Conservation (phyloP, 2,329 filamentous ascomycete genomes). For the Xylaria hypoxylon region DNA sequence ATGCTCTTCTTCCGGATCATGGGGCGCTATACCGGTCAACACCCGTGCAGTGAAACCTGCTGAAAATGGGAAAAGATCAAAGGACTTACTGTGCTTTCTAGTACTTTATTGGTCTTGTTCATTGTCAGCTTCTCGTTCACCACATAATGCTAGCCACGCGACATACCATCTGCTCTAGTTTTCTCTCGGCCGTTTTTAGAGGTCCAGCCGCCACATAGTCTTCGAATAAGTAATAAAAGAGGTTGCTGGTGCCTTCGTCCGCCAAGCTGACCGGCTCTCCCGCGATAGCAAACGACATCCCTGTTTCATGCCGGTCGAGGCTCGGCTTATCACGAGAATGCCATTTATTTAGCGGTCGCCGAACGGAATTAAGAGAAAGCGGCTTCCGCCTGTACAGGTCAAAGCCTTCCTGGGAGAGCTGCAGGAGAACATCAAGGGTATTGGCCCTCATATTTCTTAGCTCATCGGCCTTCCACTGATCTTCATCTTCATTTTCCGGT, state of each 20-base stretch:
- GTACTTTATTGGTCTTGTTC: constrained; percentile 51
- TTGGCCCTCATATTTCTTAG: constrained; percentile 54
- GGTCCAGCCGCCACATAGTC: constrained; percentile 71
- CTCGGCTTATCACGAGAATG: constrained; percentile 48
- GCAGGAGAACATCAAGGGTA: constrained; percentile 54
- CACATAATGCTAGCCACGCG: neutral
- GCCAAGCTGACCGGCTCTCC: constrained; percentile 43
- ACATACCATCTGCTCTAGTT: constrained; percentile 62
- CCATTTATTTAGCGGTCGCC: constrained; percentile 54
- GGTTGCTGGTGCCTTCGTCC: constrained; percentile 66
- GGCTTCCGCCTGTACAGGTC: constrained; percentile 53
- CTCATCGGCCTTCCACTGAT: constrained; percentile 47
- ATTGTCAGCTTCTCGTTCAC: constrained; percentile 35
- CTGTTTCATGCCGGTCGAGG: constrained; percentile 42
- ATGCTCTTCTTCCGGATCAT: constrained; percentile 56
- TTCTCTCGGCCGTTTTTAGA: constrained; percentile 60
- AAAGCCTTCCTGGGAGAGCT: constrained; percentile 55
- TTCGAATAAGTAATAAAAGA: constrained; percentile 76
- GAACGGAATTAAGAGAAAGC: constrained; percentile 57
- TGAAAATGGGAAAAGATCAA: constrained; percentile 3
- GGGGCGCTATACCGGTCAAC: constrained; percentile 44
- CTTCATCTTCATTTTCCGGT: constrained; percentile 41
- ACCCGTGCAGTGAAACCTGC: constrained; percentile 1
- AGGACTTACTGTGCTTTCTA: constrained; percentile 52
- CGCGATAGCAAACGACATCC: constrained; percentile 37